Percentiles rank a stretch among this genome's conserved stretches.
Conservation (phyloP, 257 asterid genomes). For the Solanum tacnaense region DNA sequence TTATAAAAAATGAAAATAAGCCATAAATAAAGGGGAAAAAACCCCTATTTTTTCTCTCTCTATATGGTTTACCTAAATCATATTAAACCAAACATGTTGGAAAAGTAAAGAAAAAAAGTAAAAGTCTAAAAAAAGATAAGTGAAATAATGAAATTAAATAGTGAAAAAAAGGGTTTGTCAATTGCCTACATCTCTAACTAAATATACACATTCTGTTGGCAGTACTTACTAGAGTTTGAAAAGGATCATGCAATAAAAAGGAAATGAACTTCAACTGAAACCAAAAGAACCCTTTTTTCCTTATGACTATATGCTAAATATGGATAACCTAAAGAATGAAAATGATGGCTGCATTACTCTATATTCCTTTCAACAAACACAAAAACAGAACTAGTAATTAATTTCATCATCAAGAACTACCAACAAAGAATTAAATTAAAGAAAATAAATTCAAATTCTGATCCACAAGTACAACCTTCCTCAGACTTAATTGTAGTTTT, state of each 20-base stretch:
- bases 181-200: neutral
- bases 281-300: conserved; percentile 33
- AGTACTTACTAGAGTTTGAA: conserved; percentile 4
- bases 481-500: neutral
- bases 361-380: conserved; percentile 5
- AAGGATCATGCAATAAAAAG: conserved; percentile 12
- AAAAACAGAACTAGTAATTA: neutral
- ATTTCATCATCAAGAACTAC: neutral
- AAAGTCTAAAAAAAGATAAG: neutral
- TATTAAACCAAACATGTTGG: neutral
- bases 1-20: neutral
- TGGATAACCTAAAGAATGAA: conserved; percentile 3
- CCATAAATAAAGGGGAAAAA: neutral
- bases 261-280: conserved; percentile 11
- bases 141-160: neutral
- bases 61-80: neutral
- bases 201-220: neutral
- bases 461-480: neutral
- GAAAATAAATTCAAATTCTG: neutral
- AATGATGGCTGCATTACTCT: neutral
- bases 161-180: neutral
- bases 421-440: neutral
- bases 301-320: conserved; percentile 7
- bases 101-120: neutral
- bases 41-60: neutral